Percentiles rank a stretch among this genome's conserved stretches.
Evolutionary conservation across 345 rosid species (phyloP).

Genomic region (Eucalyptus coolabah): DNA sequence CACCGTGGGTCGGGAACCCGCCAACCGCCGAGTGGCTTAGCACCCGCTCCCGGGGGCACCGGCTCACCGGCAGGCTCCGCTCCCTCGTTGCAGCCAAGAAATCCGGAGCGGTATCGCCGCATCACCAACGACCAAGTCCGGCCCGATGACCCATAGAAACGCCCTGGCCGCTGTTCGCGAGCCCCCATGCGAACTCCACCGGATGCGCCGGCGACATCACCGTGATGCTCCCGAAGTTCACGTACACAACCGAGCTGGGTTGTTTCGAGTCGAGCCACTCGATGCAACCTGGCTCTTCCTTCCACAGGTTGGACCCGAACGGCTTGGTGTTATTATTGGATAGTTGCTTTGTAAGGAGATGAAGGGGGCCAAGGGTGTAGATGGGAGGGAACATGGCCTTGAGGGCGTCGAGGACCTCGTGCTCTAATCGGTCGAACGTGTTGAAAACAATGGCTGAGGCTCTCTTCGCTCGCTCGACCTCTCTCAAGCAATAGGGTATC

Average conservation of each 20-base stretch:
- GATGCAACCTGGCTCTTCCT: constrained; percentile 31
- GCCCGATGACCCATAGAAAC: constrained; percentile 49
- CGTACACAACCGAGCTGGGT: constrained; percentile 37
- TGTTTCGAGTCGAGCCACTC: constrained; percentile 34
- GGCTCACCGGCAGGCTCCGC: constrained; percentile 17
- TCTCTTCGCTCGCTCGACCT: constrained; percentile 12
- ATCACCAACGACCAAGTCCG: constrained; percentile 38
- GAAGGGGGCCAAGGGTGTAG: constrained; percentile 33
- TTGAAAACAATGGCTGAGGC: constrained; percentile 35
- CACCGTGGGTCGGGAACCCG: constrained; percentile 50
- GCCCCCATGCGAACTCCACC: constrained; percentile 55
- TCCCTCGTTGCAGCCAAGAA: constrained; percentile 13
- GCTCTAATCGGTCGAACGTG: constrained; percentile 40
- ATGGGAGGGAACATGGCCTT: constrained; percentile 24
- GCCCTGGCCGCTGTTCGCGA: constrained; percentile 35
- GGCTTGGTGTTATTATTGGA: neutral
- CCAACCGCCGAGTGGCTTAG: constrained; percentile 33
- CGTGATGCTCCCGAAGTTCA: constrained; percentile 54
- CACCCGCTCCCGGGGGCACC: constrained; percentile 55
- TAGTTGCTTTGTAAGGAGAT: constrained; percentile 10
- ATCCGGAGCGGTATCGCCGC: constrained; percentile 16
- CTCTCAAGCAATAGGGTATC: neutral
- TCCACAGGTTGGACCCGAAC: constrained; percentile 36
- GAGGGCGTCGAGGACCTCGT: constrained; percentile 7
- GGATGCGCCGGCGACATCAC: constrained; percentile 27